These are phyloP conservation scores for Sindora glabra DNA, from an alignment of 306 rosid genomes.

Conservation along the genomic window DNA sequence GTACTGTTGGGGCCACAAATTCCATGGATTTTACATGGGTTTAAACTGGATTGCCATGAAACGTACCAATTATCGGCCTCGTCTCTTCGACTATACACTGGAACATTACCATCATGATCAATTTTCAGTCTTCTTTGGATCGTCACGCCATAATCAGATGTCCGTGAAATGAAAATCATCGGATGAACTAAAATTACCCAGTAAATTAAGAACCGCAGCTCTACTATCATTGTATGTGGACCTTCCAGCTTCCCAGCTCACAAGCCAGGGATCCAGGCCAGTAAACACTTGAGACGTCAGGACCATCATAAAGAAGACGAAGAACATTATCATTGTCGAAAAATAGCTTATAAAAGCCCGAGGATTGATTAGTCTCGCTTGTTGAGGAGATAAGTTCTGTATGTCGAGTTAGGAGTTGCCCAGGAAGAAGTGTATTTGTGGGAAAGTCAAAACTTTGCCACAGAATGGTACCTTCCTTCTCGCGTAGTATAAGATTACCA, in stretches of 20 bases:
- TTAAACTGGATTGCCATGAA: too few species aligned
- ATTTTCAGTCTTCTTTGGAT: too few species aligned
- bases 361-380: not conserved
- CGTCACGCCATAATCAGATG: too few species aligned
- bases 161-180: too few species aligned
- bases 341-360: conserved; percentile 6
- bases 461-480: not conserved
- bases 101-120: too few species aligned
- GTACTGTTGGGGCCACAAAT: too few species aligned
- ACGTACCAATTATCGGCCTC: too few species aligned
- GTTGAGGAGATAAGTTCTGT: conserved; percentile 7
- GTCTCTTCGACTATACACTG: too few species aligned
- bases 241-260: not conserved
- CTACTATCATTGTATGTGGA: not conserved
- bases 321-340: not conserved
- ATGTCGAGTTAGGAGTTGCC: conserved; percentile 28
- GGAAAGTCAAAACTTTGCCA: conserved; percentile 58
- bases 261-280: not conserved
- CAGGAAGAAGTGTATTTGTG: conserved; percentile 43
- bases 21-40: too few species aligned
- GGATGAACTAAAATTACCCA: too few species aligned
- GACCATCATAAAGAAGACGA: not conserved
- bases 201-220: too few species aligned
- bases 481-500: conserved; percentile 35
- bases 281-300: not conserved